Evolutionary conservation across 306 rosid genomes (phyloP), one percentile per base, ranked within the genome.

Genomic region (Vicia sativa): DNA sequence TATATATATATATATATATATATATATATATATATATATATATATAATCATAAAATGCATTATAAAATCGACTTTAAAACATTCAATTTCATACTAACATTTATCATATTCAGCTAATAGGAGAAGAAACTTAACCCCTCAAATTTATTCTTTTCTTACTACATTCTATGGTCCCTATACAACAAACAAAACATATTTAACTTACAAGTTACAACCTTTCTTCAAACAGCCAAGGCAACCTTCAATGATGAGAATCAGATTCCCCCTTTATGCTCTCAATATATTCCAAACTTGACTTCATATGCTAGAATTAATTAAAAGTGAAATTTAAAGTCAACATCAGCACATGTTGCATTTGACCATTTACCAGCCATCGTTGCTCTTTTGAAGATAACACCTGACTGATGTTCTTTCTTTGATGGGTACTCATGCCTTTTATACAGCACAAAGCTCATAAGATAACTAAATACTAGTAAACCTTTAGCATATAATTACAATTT

Each of bases 361-460:
- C 87, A 86, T 31, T 54, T 83, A 86, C 84, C 83, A 86, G 39
- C 80, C 74, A 65, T 74, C 26, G 23, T 34, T 70, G 21, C 70
- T 78, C 68, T 88, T 88, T 88, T 21, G 23, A 78, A 74, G 82
- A 14, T 7, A 73, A 59, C 11, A 52, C 8, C 14, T 29, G 84
- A 54, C 56, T 55, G 70, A 37, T 73, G 78, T 52, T 52, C 60
- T 59, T 81, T 23, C 39, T 71, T 71, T 10, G 78, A 68, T 49
- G 72, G n/a, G 25, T 64, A 26, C 38, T n/a, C 79, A 57, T 75
- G 79, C 57, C 78, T 87, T 81, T 83, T 89, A 74, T 79, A 74
- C 46, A 85, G 78, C 75, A 78, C 70, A 77, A 89, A 81, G 37
- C 67, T 81, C 87, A 43, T 71, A 46, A 58, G 81, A 71, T 69